phyloP scores from a whole-genome alignment of 1,139 yeast species.

The Candida tetrigidarum region DNA sequence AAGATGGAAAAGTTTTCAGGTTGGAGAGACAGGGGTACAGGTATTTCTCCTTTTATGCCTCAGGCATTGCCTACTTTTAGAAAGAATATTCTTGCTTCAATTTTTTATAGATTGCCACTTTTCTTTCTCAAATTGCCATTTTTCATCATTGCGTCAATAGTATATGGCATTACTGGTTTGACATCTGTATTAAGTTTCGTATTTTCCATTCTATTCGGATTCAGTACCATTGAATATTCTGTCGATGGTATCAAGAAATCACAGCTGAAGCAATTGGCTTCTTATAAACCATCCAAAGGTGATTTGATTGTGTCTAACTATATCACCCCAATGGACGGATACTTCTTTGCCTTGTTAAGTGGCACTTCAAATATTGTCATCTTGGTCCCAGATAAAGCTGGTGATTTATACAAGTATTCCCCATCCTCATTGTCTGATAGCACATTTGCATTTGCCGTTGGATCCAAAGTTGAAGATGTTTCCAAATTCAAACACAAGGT shows the following conservation, averaged over 20 bases:
- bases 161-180: conserved; percentile 22
- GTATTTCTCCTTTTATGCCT: conserved; percentile 80
- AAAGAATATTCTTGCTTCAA: conserved; percentile 9
- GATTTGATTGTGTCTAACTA: conserved; percentile 57
- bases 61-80: conserved; percentile 23
- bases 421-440: conserved; percentile 37
- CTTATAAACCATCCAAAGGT: conserved; percentile 42
- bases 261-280: conserved; percentile 31
- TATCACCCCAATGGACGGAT: conserved; percentile 58
- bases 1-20: conserved; percentile 76
- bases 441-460: conserved; percentile 29
- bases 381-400: conserved; percentile 47
- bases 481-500: conserved; percentile 33
- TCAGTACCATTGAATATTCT: conserved; percentile 37
- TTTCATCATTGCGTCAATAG: conserved; percentile 22
- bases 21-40: conserved; percentile 82
- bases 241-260: conserved; percentile 59
- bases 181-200: conserved; percentile 21
- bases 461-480: conserved; percentile 22
- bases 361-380: conserved; percentile 32
- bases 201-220: conserved; percentile 26
- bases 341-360: conserved; percentile 24
- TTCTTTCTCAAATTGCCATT: conserved; percentile 33
- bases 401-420: conserved; percentile 39
- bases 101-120: conserved; percentile 20